These are phyloP conservation scores for Coffea eugenioides DNA, from an alignment of 257 asterid species.

Conservation along the genomic window DNA sequence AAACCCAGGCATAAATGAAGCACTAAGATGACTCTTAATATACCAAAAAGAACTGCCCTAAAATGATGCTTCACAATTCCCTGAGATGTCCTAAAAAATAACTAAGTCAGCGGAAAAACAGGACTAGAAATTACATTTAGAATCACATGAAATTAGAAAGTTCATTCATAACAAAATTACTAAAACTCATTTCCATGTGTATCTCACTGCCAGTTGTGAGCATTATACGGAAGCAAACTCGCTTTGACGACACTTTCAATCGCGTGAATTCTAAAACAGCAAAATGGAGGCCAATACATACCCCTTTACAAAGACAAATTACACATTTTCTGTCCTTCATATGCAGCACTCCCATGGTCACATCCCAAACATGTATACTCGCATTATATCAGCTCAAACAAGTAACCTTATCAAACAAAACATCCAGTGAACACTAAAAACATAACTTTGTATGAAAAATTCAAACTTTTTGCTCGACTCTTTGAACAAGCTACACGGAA, in stretches of 20 bases:
- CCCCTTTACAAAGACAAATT: neutral
- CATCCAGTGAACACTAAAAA: neutral
- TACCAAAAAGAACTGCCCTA: neutral
- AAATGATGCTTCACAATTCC: neutral
- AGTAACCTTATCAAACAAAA: neutral
- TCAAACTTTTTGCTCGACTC: neutral
- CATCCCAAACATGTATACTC: neutral
- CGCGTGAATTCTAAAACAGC: neutral
- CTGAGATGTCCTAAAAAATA: no score
- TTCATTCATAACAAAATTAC: neutral
- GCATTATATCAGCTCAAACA: conserved; percentile 1
- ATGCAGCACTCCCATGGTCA: neutral
- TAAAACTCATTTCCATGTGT: neutral
- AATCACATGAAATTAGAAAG: neutral
- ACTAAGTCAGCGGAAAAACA: neutral
- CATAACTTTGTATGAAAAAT: neutral
- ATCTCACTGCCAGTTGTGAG: neutral
- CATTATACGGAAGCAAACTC: neutral
- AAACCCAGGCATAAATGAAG: neutral
- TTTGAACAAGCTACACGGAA: neutral
- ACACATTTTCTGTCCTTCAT: neutral
- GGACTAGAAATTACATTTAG: neutral
- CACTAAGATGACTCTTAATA: neutral
- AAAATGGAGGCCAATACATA: neutral
- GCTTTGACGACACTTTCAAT: neutral